A percentile compares a stretch with the other conserved stretches of the same genome.
Conservation (phyloP, 192 early-diverging fungal species). For the Entomortierella lignicola region DNA sequence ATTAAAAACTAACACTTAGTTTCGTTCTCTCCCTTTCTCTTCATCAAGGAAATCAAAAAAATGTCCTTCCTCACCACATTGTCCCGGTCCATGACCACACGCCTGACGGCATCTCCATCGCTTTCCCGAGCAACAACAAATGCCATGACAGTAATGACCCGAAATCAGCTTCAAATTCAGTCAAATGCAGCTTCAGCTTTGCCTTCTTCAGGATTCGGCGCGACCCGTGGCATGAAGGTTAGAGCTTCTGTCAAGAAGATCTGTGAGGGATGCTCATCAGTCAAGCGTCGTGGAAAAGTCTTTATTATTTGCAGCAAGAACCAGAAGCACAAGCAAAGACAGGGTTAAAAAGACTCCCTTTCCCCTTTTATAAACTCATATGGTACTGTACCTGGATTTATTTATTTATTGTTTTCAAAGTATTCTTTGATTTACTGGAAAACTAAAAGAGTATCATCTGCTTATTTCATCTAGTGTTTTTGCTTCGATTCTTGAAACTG, state of each 20-base stretch:
- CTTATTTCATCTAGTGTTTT: too few relatives aligned
- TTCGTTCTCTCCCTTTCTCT: background rate
- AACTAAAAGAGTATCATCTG: too few relatives aligned
- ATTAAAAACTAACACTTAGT: background rate
- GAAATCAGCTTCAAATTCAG: slow-evolving; percentile 19
- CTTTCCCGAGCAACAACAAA: slow-evolving; percentile 20
- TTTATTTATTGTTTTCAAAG: too few relatives aligned
- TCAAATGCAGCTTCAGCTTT: slow-evolving; percentile 10
- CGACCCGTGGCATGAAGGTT: slow-evolving; percentile 84
- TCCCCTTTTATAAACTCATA: too few relatives aligned
- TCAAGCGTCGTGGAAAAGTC: slow-evolving; percentile 83
- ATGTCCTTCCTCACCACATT: slow-evolving; percentile 34
- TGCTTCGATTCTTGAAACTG: too few relatives aligned
- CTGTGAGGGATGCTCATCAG: slow-evolving; percentile 91
- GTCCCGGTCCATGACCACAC: slow-evolving; percentile 31
- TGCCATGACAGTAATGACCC: slow-evolving; percentile 27
- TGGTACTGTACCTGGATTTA: too few relatives aligned
- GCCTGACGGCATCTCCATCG: slow-evolving; percentile 7
- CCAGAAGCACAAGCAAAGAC: slow-evolving; percentile 95
- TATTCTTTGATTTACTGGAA: too few relatives aligned
- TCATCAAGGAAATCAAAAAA: background rate
- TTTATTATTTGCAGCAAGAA: slow-evolving; percentile 92
- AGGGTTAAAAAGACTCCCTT: slow-evolving; percentile 80
- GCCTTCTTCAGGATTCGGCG: slow-evolving; percentile 28
- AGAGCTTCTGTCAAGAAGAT: slow-evolving; percentile 89